These are phyloP conservation scores for Cephaloascus fragrans DNA, from an alignment of 805 yeast genomes.

Conservation along the genomic window DNA sequence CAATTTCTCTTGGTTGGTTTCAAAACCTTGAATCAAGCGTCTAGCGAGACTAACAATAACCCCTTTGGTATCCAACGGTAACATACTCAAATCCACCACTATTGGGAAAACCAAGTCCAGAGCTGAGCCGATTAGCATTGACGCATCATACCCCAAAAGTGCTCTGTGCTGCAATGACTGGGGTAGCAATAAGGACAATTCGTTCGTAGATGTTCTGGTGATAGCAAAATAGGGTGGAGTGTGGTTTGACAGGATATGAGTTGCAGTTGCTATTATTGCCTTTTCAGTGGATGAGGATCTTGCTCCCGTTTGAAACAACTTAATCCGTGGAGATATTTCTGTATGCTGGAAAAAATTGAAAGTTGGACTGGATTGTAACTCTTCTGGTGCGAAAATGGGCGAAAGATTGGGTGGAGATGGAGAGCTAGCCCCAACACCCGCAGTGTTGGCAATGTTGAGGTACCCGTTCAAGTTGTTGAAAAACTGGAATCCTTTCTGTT, in stretches of 20 bases:
- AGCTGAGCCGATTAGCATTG: slow-evolving; percentile 42
- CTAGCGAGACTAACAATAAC: slow-evolving; percentile 59
- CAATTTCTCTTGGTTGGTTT: slow-evolving; percentile 3
- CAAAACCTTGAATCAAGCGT: slow-evolving; percentile 26
- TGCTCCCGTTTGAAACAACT: slow-evolving; percentile 49
- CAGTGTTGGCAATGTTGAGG: slow-evolving; percentile 8
- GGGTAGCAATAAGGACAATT: slow-evolving; percentile 39
- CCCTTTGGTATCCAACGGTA: slow-evolving; percentile 55
- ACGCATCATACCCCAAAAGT: slow-evolving; percentile 27
- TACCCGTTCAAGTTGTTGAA: slow-evolving; percentile 34
- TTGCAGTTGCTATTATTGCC: slow-evolving; percentile 30
- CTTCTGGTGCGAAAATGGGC: neutral
- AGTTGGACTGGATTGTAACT: slow-evolving; percentile 8
- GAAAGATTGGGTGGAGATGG: neutral
- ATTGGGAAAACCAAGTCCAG: slow-evolving; percentile 51
- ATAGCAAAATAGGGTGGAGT: slow-evolving; percentile 38
- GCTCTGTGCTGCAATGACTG: slow-evolving; percentile 23
- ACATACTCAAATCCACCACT: slow-evolving; percentile 37
- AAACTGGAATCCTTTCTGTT: slow-evolving; percentile 31
- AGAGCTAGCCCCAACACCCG: slow-evolving; percentile 1
- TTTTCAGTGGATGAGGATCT: slow-evolving; percentile 35
- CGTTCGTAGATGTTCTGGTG: slow-evolving; percentile 41
- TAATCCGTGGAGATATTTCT: slow-evolving; percentile 31
- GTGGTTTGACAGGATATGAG: slow-evolving; percentile 12
- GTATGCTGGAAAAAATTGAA: slow-evolving; percentile 24